Conservation (phyloP, 2,329 filamentous ascomycete genomes). For the Verticillium isaacii region DNA sequence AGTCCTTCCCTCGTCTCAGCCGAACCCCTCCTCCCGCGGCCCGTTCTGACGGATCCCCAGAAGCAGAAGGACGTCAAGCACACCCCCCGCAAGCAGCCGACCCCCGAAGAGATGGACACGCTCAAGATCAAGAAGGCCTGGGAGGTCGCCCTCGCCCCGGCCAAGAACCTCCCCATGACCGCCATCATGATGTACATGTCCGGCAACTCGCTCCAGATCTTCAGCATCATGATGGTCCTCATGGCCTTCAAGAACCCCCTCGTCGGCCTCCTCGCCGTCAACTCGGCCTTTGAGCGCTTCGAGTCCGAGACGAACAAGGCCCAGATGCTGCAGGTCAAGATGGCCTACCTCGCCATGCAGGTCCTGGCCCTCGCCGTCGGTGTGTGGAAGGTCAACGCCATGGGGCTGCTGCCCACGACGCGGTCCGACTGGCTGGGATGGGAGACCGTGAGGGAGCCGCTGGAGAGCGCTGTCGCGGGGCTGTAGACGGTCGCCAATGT, state of each 20-base stretch:
- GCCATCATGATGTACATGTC: conserved; percentile 99
- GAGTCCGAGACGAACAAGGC: conserved; percentile 73
- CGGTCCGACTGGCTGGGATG: conserved; percentile 97
- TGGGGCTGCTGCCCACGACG: conserved; percentile 95
- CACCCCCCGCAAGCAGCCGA: conserved; percentile 60
- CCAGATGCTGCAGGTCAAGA: conserved; percentile 77
- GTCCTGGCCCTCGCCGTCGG: conserved; percentile 77
- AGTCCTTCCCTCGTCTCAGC: background rate
- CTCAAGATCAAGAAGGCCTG: conserved; percentile 98
- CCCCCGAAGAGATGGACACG: conserved; percentile 83
- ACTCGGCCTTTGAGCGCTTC: conserved; percentile 85
- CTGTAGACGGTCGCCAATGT: conserved; percentile 32
- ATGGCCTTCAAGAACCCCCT: conserved; percentile 98
- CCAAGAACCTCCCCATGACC: conserved; percentile 96
- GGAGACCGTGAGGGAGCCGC: conserved; percentile 69
- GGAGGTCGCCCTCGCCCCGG: conserved; percentile 90
- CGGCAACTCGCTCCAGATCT: conserved; percentile 95
- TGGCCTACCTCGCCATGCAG: conserved; percentile 85
- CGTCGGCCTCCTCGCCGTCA: conserved; percentile 75
- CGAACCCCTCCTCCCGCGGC: background rate
- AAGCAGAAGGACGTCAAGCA: conserved; percentile 42
- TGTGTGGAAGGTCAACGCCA: conserved; percentile 93
- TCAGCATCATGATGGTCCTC: conserved; percentile 99
- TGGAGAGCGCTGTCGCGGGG: conserved; percentile 62
- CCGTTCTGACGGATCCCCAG: conserved; percentile 20